These are phyloP conservation scores for Trametes gibbosa DNA, from an alignment of 768 basidiomycete genomes.

Conservation along the genomic window DNA sequence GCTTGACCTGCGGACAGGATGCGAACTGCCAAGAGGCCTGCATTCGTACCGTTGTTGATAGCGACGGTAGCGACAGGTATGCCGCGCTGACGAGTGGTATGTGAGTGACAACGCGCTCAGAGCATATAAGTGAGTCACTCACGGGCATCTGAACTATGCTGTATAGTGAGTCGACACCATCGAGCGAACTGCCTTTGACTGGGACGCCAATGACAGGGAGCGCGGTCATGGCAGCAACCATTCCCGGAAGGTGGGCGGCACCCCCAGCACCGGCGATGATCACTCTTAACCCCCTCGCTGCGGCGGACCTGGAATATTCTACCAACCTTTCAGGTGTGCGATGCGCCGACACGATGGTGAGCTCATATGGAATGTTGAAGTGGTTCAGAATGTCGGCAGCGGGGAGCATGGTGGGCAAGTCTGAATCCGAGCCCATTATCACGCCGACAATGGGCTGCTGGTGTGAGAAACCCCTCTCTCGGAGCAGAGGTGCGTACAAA, in stretches of 20 bases:
- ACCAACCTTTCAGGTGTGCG: slow-evolving; percentile 87
- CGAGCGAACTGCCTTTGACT: slow-evolving; percentile 89
- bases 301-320: slow-evolving; percentile 76
- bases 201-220: slow-evolving; percentile 96
- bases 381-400: slow-evolving; percentile 79
- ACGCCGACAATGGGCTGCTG: slow-evolving; percentile 79
- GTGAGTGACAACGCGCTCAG: background rate
- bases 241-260: slow-evolving; percentile 95
- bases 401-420: slow-evolving; percentile 90
- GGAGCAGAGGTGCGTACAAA: slow-evolving; percentile 47
- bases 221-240: slow-evolving; percentile 94
- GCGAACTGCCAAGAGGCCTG: slow-evolving; percentile 85
- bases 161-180: slow-evolving; percentile 95
- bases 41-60: slow-evolving; percentile 94
- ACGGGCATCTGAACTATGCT: slow-evolving; percentile 99
- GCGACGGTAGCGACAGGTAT: slow-evolving; percentile 97
- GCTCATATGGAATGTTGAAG: slow-evolving; percentile 87
- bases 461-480: slow-evolving; percentile 53
- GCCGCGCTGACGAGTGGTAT: slow-evolving; percentile 52
- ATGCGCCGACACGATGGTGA: slow-evolving; percentile 96
- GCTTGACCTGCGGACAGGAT: slow-evolving; percentile 82
- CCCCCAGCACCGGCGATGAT: slow-evolving; percentile 98
- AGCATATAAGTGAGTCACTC: slow-evolving; percentile 31
- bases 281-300: slow-evolving; percentile 59
- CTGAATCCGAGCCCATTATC: slow-evolving; percentile 99